These are phyloP conservation scores for Hevea brasiliensis DNA, from an alignment of 345 rosid species.

Conservation along the genomic window DNA sequence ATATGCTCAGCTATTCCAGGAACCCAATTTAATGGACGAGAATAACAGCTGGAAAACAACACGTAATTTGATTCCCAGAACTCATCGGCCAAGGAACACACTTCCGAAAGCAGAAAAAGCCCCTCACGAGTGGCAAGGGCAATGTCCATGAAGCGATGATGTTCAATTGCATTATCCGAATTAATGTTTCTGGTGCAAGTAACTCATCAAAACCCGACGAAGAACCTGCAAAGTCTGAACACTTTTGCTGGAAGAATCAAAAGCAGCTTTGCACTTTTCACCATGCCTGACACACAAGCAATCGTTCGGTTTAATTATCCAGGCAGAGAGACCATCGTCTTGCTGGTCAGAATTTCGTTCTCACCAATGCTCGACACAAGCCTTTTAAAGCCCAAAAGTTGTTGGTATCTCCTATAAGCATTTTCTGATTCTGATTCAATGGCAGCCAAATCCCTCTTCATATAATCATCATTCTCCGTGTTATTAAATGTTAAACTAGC, in stretches of 20 bases:
- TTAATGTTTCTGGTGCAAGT: slow-evolving; percentile 91
- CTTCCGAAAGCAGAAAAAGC: slow-evolving; percentile 88
- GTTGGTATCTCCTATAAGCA: slow-evolving; percentile 99
- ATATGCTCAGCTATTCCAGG: slow-evolving; percentile 98
- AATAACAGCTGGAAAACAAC: slow-evolving; percentile 90
- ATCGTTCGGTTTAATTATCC: slow-evolving; percentile 98
- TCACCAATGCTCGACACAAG: slow-evolving; percentile 98
- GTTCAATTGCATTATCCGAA: slow-evolving; percentile 68
- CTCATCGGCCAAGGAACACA: slow-evolving; percentile 93
- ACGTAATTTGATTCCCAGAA: slow-evolving; percentile 94
- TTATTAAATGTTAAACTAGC: slow-evolving; percentile 95
- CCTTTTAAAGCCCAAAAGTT: slow-evolving; percentile 96
- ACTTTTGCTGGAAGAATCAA: slow-evolving; percentile 98
- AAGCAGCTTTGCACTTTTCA: slow-evolving; percentile 99
- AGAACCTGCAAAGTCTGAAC: slow-evolving; percentile 98
- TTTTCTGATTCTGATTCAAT: slow-evolving; percentile 98
- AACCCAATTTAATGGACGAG: slow-evolving; percentile 90
- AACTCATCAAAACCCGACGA: slow-evolving; percentile 92
- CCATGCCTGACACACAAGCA: slow-evolving; percentile 95
- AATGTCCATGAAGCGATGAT: slow-evolving; percentile 97
- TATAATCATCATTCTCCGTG: slow-evolving; percentile 98
- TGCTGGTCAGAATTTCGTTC: slow-evolving; percentile 98
- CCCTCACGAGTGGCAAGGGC: slow-evolving; percentile 93
- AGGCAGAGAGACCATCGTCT: slow-evolving; percentile 97
- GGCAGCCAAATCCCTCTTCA: slow-evolving; percentile 97